A percentile compares a stretch with the other conserved stretches of the same genome.
Conservation (phyloP, 2,329 filamentous ascomycete genomes). For the Byssoonygena ceratinophila region DNA sequence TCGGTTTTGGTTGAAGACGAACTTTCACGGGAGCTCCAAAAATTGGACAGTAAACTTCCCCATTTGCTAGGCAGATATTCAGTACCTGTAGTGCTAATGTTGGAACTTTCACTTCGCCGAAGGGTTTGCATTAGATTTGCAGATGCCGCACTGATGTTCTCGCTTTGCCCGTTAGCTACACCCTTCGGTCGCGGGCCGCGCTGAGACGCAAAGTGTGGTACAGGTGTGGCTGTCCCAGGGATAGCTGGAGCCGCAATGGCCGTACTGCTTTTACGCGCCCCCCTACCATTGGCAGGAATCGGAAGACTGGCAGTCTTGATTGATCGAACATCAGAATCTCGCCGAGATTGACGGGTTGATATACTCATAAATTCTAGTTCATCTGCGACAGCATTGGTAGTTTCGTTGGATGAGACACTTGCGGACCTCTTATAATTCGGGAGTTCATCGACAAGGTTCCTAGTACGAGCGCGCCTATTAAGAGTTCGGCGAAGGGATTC, state of each 20-base stretch:
- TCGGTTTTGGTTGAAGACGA: slow-evolving; percentile 36
- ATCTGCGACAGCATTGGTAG: slow-evolving; percentile 27
- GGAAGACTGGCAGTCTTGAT: slow-evolving; percentile 35
- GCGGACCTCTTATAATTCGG: slow-evolving; percentile 31
- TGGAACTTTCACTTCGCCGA: slow-evolving; percentile 43
- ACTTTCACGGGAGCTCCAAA: slow-evolving; percentile 44
- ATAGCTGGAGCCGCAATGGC: slow-evolving; percentile 44
- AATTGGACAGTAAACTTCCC: slow-evolving; percentile 46
- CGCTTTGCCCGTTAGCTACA: slow-evolving; percentile 11
- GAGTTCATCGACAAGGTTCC: slow-evolving; percentile 31
- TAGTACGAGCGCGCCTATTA: slow-evolving; percentile 41
- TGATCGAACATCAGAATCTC: slow-evolving; percentile 37
- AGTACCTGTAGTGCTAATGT: slow-evolving; percentile 36
- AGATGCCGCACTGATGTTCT: slow-evolving; percentile 41
- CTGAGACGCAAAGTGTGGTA: slow-evolving; percentile 45
- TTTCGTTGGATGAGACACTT: slow-evolving; percentile 38
- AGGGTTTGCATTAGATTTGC: slow-evolving; percentile 46
- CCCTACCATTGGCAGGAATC: slow-evolving; percentile 36
- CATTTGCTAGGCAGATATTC: slow-evolving; percentile 42
- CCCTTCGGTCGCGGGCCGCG: slow-evolving; percentile 18
- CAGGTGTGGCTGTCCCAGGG: slow-evolving; percentile 40
- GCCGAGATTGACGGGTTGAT: slow-evolving; percentile 23
- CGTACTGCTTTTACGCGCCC: slow-evolving; percentile 37
- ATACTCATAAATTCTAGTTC: slow-evolving; percentile 24
- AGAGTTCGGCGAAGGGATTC: slow-evolving; percentile 46